Evolutionary conservation across 805 yeast genomes (phyloP), one percentile per base, ranked within the genome.

Genomic region (Candida ascalaphidarum): DNA sequence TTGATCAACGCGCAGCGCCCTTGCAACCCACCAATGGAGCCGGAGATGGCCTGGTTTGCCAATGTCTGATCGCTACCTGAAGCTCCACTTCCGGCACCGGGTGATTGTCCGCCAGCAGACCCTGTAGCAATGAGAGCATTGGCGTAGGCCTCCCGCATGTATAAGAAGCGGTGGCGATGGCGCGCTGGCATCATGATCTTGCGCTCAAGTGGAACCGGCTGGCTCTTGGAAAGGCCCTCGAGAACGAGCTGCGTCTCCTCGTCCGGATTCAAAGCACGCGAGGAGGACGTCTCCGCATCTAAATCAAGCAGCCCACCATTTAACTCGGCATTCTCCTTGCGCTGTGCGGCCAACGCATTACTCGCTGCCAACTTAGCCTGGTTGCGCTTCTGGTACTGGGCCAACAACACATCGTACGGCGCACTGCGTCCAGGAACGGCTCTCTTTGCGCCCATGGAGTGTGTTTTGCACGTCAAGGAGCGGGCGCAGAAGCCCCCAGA

Each of bases 361-460:
- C 75, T 80, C 2, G 85, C 83, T 3, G 88, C 94, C 34, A 81
- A 65, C 50, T 84, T 86, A 21, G 94, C 89, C 54, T 92, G 96
- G 50, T 89, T 89, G 43, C 84, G 74, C 43, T 86, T 77, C 58
- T 92, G 98, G 48, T 89, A 88, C 11, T 85, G 88, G 13, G 88
- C 85, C 31, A 92, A 62, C 29, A 92, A 61, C 17, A 75, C 77
- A 52, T 92, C 98, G 56, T 86, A 92, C 1, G 96, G 86, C 6
- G 92, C 88, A 20, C 94, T 77, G 43, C 98, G 70, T 8, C 98
- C 98, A 11, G 74, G 77, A 13, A 92, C 98, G 1, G 95, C 88
- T 43, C 98, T 72, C 46, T 92, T 92, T 16, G 96, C 95, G 19
- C 96, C 96, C 96, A 92, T 88, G 2, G 97, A 84, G 55, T 92